Percentiles rank a stretch among this genome's conserved stretches.
phyloP scores from a whole-genome alignment of 164 flowering plant species.

The Euptelea pleiosperma region DNA sequence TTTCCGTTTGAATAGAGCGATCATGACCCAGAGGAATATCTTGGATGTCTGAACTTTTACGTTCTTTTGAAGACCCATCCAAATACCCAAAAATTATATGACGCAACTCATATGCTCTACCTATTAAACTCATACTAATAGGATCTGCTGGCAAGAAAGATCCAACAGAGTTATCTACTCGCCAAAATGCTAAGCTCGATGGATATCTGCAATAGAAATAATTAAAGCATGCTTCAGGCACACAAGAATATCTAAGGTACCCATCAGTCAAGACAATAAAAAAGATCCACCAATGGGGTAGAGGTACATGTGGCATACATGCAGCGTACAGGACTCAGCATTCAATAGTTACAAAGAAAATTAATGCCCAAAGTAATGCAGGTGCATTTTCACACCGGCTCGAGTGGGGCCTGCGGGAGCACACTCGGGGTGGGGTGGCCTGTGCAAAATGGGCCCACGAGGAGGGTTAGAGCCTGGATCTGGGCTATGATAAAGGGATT shows the following conservation, averaged over 20 bases:
- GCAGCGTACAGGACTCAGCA: not conserved
- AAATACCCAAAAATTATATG: slow-evolving; percentile 46
- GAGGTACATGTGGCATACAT: slow-evolving; percentile 7
- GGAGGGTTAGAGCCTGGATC: too few relatives aligned
- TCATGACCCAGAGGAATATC: slow-evolving; percentile 21
- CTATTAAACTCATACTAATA: slow-evolving; percentile 29
- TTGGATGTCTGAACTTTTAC: slow-evolving; percentile 24
- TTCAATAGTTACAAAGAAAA: not conserved
- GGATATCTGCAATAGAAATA: slow-evolving; percentile 36
- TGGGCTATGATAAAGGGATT: too few relatives aligned
- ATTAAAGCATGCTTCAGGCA: not conserved
- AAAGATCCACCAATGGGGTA: not conserved
- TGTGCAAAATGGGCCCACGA: too few relatives aligned
- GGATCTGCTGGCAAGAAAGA: slow-evolving; percentile 85
- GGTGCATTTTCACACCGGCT: too few relatives aligned
- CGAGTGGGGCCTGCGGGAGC: too few relatives aligned
- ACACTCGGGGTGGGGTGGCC: too few relatives aligned
- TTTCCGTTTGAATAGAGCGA: slow-evolving; percentile 34
- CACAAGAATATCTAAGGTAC: not conserved
- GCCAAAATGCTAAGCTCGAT: slow-evolving; percentile 72
- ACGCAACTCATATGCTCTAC: slow-evolving; percentile 74
- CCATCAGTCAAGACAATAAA: not conserved
- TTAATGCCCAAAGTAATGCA: not conserved
- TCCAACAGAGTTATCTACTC: slow-evolving; percentile 88
- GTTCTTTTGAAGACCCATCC: slow-evolving; percentile 33